Evolutionary conservation across 148 eudicot genomes (phyloP).

Genomic region (Cornus florida): DNA sequence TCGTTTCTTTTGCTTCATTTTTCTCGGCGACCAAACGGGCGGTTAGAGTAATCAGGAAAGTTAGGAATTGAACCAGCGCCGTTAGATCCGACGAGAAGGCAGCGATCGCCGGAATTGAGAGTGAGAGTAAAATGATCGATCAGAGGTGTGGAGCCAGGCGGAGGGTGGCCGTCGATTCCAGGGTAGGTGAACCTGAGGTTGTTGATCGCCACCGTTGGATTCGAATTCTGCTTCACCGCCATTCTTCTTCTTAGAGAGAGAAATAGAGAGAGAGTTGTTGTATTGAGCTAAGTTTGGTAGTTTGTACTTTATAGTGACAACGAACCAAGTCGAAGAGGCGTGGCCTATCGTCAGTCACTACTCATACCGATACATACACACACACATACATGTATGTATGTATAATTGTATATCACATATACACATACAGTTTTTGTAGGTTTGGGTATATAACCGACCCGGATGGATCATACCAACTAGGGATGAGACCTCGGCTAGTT

Average conservation of each 20-base stretch:
- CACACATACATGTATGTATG: too few species aligned
- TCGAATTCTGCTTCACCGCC: constrained; percentile 36
- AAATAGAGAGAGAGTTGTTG: neutral
- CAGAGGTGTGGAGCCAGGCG: constrained; percentile 84
- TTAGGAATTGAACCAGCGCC: constrained; percentile 67
- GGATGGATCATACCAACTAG: too few species aligned
- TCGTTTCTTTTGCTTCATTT: neutral
- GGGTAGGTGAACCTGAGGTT: constrained; percentile 87
- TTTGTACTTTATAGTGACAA: neutral
- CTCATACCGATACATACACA: too few species aligned
- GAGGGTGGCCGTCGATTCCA: constrained; percentile 95
- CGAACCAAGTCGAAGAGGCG: neutral
- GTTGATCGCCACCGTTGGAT: constrained; percentile 60
- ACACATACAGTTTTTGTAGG: too few species aligned
- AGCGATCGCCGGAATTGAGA: constrained; percentile 65
- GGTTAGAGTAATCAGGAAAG: neutral
- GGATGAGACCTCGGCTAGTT: too few species aligned
- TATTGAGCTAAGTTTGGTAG: neutral
- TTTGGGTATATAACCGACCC: neutral
- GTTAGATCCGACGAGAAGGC: constrained; percentile 93
- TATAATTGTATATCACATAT: too few species aligned
- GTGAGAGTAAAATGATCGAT: constrained; percentile 61
- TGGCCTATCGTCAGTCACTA: too few species aligned
- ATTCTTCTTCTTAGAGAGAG: neutral
- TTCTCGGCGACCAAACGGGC: neutral